phyloP scores from a whole-genome alignment of 2,329 filamentous ascomycete genomes.

The Periconia macrospinosa region DNA sequence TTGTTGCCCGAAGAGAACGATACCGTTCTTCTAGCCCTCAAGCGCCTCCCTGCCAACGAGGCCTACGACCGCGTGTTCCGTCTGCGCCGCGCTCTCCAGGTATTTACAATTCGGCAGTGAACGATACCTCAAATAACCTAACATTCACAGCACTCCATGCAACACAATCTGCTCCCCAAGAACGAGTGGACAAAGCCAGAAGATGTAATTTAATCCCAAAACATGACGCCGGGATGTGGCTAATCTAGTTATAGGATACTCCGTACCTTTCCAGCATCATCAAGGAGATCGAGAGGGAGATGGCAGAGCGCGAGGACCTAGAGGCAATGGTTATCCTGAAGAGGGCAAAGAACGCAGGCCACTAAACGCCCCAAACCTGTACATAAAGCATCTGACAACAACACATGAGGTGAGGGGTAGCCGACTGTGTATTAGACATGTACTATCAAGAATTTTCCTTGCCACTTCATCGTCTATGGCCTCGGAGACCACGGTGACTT shows the following conservation, averaged over 20 bases:
- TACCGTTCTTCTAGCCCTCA: constrained; percentile 80
- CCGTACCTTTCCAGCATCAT: constrained; percentile 70
- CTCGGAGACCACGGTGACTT: not conserved
- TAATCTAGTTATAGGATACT: constrained; percentile 56
- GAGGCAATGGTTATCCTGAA: constrained; percentile 65
- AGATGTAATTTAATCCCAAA: constrained; percentile 52
- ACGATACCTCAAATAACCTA: constrained; percentile 10
- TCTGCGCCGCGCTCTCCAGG: constrained; percentile 92
- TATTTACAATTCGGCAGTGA: constrained; percentile 39
- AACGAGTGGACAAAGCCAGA: constrained; percentile 69
- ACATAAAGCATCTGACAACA: constrained; percentile 17
- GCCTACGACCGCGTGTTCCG: constrained; percentile 97
- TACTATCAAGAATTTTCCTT: constrained; percentile 35
- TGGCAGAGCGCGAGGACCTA: constrained; percentile 68
- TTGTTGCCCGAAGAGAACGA: constrained; percentile 92
- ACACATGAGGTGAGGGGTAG: constrained; percentile 12
- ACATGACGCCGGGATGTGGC: constrained; percentile 3
- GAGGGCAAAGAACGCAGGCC: constrained; percentile 32
- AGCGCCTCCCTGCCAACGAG: constrained; percentile 86
- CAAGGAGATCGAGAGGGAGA: constrained; percentile 68
- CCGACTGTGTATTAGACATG: constrained; percentile 44
- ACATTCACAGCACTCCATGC: constrained; percentile 61
- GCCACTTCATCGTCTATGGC: constrained; percentile 1
- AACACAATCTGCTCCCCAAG: constrained; percentile 66
- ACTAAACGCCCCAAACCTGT: constrained; percentile 22